Base-by-base conservation (phyloP, 1,139 yeast genomes). In the Taiozyma onychis region DNA sequence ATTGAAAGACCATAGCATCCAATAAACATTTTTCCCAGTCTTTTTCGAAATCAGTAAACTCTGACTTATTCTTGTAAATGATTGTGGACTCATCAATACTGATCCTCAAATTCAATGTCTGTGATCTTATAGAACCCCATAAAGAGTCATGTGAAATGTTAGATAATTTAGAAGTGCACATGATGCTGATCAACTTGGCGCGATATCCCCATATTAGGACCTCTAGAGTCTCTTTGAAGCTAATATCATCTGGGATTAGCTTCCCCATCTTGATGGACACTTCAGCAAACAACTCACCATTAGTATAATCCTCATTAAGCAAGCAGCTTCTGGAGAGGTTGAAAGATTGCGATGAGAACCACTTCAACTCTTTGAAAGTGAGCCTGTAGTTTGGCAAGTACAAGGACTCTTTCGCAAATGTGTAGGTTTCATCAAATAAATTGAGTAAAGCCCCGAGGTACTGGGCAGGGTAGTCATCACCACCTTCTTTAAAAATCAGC, bases 401-500 rank as follows among this genome's bases (percentile, higher is more conserved):
- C 9, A 37, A 24, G 3, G 56, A 48, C 7, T 49, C 55, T 22
- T 46, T 48, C 1, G 58, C 56, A 51, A 57, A 57, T 16, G 47
- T 49, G 3, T 24, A 41, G 1, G 59, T 55, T 32, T 59, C 59
- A n/a, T 44, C 48, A 8, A 57, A 48, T 28, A 59, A 44, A 1
- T 45, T 49, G 26, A 52, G 16, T 11, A 59, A 44, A 1, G 57
- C 53, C 1, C 42, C 53, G 6, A 41, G 32, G 43, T 57, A 57
- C 26, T 54, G 44, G 8, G 14, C 18, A 14, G 35, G 41, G 14
- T 43, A 41, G 9, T 24, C 37, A 35, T 44, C 16, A 3, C 27
- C 39, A 5, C 57, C 42, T 51, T 56, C 57, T 37, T 57, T 61
- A n/a, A 59, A 44, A 27, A 57, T 57, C 43, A 65, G 51, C 43